These are phyloP conservation scores for Zygosaccharomyces siamensis DNA, from an alignment of 805 yeast species.

Conservation along the genomic window DNA sequence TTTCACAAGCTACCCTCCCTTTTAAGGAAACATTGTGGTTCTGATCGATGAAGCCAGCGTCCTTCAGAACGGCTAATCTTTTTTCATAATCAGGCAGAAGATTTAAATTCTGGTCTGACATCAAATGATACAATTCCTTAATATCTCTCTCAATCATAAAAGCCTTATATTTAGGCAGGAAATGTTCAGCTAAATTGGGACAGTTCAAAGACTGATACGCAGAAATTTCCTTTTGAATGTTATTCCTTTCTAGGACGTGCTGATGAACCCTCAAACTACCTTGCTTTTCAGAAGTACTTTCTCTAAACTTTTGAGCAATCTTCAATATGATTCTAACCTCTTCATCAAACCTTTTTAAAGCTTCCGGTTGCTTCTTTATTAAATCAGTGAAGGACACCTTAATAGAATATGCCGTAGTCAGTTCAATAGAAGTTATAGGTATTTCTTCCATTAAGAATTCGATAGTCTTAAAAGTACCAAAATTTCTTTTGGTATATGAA, in stretches of 20 bases:
- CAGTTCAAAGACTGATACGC: conserved; percentile 32
- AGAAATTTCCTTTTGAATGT: conserved; percentile 22
- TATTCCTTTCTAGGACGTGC: conserved; percentile 25
- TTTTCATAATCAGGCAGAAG: conserved; percentile 91
- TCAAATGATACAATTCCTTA: conserved; percentile 49
- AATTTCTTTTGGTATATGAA: conserved; percentile 26
- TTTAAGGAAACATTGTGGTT: conserved; percentile 66
- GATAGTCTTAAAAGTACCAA: conserved; percentile 30
- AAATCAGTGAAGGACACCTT: conserved; percentile 26
- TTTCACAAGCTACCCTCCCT: conserved; percentile 92
- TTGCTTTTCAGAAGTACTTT: conserved; percentile 24
- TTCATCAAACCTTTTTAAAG: conserved; percentile 19
- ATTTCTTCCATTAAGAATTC: conserved; percentile 31
- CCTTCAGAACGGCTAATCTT: conserved; percentile 69
- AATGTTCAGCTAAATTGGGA: conserved; percentile 44
- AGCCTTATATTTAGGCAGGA: conserved; percentile 42
- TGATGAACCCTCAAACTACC: conserved; percentile 33
- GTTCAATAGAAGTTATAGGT: conserved; percentile 28
- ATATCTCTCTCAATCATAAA: conserved; percentile 47
- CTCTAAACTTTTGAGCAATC: conserved; percentile 23
- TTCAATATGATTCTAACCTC: conserved; percentile 26
- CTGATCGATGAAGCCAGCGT: conserved; percentile 75
- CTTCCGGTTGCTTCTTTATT: conserved; percentile 28
- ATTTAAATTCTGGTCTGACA: conserved; percentile 85
- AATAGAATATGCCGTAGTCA: conserved; percentile 27